These are phyloP conservation scores for Kwoniella dendrophila DNA, from an alignment of 768 basidiomycete genomes.

Conservation along the genomic window DNA sequence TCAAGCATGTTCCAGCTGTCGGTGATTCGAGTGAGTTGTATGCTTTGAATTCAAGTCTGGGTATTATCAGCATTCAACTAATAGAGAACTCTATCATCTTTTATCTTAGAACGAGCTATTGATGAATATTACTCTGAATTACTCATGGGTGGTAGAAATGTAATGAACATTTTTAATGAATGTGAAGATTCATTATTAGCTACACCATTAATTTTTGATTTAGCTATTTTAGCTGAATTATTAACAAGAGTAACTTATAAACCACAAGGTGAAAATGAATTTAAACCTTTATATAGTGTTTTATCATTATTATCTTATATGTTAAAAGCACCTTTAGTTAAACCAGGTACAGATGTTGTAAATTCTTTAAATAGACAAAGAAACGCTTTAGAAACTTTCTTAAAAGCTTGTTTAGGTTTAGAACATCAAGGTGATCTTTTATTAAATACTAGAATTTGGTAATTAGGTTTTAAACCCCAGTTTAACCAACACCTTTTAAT, in stretches of 20 bases:
- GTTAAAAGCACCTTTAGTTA: conserved; percentile 97
- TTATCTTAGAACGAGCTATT: conserved; percentile 64
- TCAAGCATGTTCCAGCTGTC: conserved; percentile 95
- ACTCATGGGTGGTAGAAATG: conserved; percentile 92
- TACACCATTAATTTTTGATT: conserved; percentile 91
- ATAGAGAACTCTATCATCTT: background rate
- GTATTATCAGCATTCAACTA: background rate
- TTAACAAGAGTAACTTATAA: conserved; percentile 91
- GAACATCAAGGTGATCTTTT: conserved; percentile 82
- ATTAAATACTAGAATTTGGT: conserved; percentile 87
- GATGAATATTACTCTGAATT: conserved; percentile 99
- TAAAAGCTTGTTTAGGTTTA: conserved; percentile 90
- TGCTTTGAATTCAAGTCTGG: background rate
- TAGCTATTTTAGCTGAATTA: conserved; percentile 89
- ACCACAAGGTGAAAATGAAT: conserved; percentile 61
- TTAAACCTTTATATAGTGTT: conserved; percentile 83
- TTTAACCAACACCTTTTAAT: background rate
- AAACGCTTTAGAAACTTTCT: conserved; percentile 87
- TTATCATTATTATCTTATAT: conserved; percentile 92
- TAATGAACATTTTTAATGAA: conserved; percentile 84
- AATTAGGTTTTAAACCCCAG: conserved; percentile 22
- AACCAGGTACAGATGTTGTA: conserved; percentile 83
- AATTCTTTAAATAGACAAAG: conserved; percentile 95
- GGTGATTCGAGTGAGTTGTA: conserved; percentile 72
- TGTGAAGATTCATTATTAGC: conserved; percentile 98